Evolutionary conservation across 140 eudicot species (phyloP).

Genomic region (Cichorium intybus): DNA sequence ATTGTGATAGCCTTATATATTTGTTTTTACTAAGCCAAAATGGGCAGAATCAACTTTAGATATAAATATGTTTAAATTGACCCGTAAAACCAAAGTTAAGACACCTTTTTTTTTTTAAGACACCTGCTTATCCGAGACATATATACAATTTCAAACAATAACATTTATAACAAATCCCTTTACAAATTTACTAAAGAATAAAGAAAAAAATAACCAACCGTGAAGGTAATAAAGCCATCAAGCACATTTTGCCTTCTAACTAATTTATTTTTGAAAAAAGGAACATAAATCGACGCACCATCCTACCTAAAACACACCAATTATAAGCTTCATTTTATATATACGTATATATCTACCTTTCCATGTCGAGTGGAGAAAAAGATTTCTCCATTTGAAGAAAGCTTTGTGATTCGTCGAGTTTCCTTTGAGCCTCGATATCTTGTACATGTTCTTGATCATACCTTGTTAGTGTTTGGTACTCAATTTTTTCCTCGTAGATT

Average conservation of each 20-base stretch:
- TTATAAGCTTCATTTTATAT: background rate
- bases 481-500: slow-evolving; percentile 35
- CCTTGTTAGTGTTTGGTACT: slow-evolving; percentile 42
- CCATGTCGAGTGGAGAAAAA: slow-evolving; percentile 50
- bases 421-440: slow-evolving; percentile 75
- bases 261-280: background rate
- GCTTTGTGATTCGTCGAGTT: slow-evolving; percentile 31
- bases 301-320: slow-evolving; percentile 5
- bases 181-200: slow-evolving; percentile 13
- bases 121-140: background rate
- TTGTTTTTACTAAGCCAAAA: background rate
- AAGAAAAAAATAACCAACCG: slow-evolving; percentile 3
- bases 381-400: slow-evolving; percentile 49
- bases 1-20: too few species aligned
- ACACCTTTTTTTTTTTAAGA: background rate
- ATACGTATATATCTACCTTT: slow-evolving; percentile 41
- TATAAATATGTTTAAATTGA: background rate
- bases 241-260: background rate
- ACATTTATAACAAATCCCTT: background rate
- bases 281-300: slow-evolving; percentile 8
- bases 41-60: background rate
- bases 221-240: background rate
- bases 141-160: slow-evolving; percentile 3
- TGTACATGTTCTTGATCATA: slow-evolving; percentile 26
- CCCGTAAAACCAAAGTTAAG: background rate